Evolutionary conservation across 176 grass and related monocot genomes (phyloP), one percentile per base, ranked within the genome.

Genomic region (Triticum timopheevii): DNA sequence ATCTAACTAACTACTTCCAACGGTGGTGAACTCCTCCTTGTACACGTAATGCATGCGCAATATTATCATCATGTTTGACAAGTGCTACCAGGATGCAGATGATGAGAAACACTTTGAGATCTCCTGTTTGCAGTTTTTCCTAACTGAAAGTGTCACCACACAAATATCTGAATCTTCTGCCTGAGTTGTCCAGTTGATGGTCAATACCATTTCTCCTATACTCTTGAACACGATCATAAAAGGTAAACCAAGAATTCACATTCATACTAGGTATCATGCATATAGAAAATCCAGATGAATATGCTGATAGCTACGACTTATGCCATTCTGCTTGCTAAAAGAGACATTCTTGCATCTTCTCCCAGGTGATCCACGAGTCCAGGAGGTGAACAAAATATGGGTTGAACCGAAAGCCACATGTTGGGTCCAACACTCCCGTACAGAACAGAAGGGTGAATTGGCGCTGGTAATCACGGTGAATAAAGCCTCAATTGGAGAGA

Each of bases 171-270:
- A 92, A 85, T 86, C 87, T 71, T 84, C 42, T 86, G 69, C 62
- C 6, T 6, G 22, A 76, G 36, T 75, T 90, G 63, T 86, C 28
- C 68, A 86, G 79, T 35, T 83, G 6, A 86, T 94, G 90, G 72
- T 76, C 15, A 70, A 86, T 68, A 44, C 61, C 23, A 83, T 94
- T 34, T 90, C 82, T 39, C 87, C 90, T 88, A 66, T 86, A 85
- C 62, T 94, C 20, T 88, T 94, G 75, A 87, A 83, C 35, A 94
- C 74, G 12, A 30, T 90, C 81, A 82, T 94, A 87, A 92, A 92
- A 92, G 90, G 90, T 94, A 87, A 74, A 69, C 56, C 66, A 68
- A 84, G 1, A 88, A 58, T 61, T 86, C 34, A 74, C 28, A 74
- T 59, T 77, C 49, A 8, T 38, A 38, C 36, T 38, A 38, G 36